A percentile compares a stretch with the other conserved stretches of the same genome.
Conservation (phyloP, 2,329 filamentous ascomycete genomes). For the Cordyceps cicadae region DNA sequence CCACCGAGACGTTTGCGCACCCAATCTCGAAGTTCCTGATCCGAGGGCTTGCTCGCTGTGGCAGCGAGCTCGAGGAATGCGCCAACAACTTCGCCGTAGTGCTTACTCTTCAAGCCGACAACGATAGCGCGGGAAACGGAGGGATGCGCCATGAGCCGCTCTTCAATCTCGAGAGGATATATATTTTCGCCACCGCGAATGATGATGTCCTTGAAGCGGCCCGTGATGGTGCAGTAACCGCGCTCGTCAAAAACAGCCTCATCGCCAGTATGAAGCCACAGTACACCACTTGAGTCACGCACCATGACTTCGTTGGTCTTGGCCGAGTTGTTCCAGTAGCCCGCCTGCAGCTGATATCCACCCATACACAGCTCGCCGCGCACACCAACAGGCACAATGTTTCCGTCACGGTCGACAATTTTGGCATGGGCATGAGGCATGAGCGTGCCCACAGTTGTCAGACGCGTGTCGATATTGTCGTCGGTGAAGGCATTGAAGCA, state of each 20-base stretch:
- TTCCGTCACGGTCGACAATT: conserved; percentile 61
- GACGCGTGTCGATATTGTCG: conserved; percentile 56
- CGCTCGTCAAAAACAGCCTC: conserved; percentile 59
- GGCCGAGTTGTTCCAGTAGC: conserved; percentile 61
- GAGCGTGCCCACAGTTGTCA: conserved; percentile 66
- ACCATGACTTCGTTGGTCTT: conserved; percentile 60
- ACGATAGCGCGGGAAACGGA: conserved; percentile 57
- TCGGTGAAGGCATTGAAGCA: conserved; percentile 74
- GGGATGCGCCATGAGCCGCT: conserved; percentile 58
- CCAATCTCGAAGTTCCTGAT: conserved; percentile 54
- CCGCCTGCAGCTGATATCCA: conserved; percentile 65
- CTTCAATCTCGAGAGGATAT: conserved; percentile 69
- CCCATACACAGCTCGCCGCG: conserved; percentile 70
- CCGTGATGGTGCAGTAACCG: conserved; percentile 66
- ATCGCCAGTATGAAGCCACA: conserved; percentile 63
- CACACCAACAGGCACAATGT: conserved; percentile 57
- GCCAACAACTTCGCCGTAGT: conserved; percentile 65
- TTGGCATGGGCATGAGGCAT: conserved; percentile 72
- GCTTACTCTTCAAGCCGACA: conserved; percentile 59
- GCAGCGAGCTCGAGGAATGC: conserved; percentile 48
- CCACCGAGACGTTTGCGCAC: conserved; percentile 51
- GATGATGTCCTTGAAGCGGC: conserved; percentile 72
- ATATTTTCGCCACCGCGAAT: conserved; percentile 68
- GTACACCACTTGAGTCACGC: conserved; percentile 41
- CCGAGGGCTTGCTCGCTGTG: conserved; percentile 31